A percentile compares a stretch with the other conserved stretches of the same genome.
Evolutionary conservation across 768 basidiomycete genomes (phyloP).

Genomic region (Pleurotus sapidus): DNA sequence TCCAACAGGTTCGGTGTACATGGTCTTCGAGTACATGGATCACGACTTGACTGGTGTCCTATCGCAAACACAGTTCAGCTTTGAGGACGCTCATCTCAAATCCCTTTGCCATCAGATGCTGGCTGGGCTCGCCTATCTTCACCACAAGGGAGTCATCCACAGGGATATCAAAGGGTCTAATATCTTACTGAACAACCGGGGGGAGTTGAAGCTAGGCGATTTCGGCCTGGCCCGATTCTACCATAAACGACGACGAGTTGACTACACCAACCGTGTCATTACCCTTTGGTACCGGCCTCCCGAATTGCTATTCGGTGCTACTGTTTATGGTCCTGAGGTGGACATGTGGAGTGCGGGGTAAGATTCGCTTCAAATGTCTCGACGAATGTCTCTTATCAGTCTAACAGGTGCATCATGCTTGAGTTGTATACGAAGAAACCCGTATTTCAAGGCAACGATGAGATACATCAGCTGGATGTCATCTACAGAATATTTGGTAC

Average conservation of each 20-base stretch:
- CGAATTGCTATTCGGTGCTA: constrained; percentile 92
- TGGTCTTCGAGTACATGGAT: constrained; percentile 99
- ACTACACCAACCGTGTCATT: constrained; percentile 99
- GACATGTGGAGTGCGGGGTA: constrained; percentile 99
- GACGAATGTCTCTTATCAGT: background rate
- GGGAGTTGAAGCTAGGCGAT: constrained; percentile 94
- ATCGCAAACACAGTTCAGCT: constrained; percentile 84
- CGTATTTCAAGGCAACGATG: constrained; percentile 97
- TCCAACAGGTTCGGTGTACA: constrained; percentile 83
- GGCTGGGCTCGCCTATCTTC: constrained; percentile 89
- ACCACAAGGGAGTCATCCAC: constrained; percentile 94
- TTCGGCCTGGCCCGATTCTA: constrained; percentile 98
- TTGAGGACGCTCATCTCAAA: constrained; percentile 88
- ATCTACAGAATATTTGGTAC: constrained; percentile 92
- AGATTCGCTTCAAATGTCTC: constrained; percentile 16
- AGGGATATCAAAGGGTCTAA: constrained; percentile 99
- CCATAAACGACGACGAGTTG: constrained; percentile 82
- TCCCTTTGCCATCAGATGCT: constrained; percentile 97
- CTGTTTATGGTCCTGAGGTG: constrained; percentile 94
- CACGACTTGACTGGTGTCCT: constrained; percentile 96
- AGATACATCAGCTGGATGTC: constrained; percentile 94
- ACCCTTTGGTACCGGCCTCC: constrained; percentile 98
- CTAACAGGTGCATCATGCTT: constrained; percentile 90
- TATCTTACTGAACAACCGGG: constrained; percentile 87
- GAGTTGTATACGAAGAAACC: constrained; percentile 95